phyloP scores from a whole-genome alignment of 2,329 filamentous ascomycete genomes.

The Dryadomyces quercus-mongolicae region DNA sequence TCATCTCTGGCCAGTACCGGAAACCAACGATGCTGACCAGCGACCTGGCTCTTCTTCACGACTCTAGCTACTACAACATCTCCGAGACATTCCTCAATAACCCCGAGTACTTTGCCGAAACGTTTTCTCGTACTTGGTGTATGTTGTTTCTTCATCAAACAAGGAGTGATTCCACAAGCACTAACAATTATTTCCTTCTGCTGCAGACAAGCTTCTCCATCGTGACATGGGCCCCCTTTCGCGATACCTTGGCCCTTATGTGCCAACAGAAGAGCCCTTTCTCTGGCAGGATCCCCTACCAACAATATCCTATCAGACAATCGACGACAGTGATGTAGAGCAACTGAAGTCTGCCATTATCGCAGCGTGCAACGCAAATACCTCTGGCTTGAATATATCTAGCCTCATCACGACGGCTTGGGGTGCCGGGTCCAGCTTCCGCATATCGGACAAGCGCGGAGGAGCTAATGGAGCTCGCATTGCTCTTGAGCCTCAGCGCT shows the following conservation, averaged over 20 bases:
- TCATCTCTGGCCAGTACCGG: slow-evolving; percentile 58
- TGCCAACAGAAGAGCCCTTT: slow-evolving; percentile 49
- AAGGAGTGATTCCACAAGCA: no score
- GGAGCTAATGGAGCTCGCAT: slow-evolving; percentile 73
- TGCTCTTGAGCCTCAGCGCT: slow-evolving; percentile 57
- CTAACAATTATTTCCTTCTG: no score
- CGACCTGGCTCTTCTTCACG: slow-evolving; percentile 60
- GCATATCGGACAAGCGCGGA: slow-evolving; percentile 67
- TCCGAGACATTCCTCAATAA: slow-evolving; percentile 56
- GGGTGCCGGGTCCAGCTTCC: slow-evolving; percentile 61
- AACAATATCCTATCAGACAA: slow-evolving; percentile 38
- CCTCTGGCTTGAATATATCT: slow-evolving; percentile 15
- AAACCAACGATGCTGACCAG: slow-evolving; percentile 64
- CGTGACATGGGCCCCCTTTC: slow-evolving; percentile 63
- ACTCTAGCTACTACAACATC: slow-evolving; percentile 65
- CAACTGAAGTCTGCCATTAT: slow-evolving; percentile 58
- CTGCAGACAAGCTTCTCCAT: slow-evolving; percentile 59
- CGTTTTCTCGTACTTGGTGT: slow-evolving; percentile 62
- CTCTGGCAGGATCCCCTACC: slow-evolving; percentile 68
- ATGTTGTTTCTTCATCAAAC: background rate
- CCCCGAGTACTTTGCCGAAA: slow-evolving; percentile 55
- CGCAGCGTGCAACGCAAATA: slow-evolving; percentile 12
- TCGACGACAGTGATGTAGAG: slow-evolving; percentile 51
- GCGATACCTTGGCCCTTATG: slow-evolving; percentile 64
- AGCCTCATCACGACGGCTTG: slow-evolving; percentile 52